phyloP scores from a whole-genome alignment of 108 stramenopile species.

The Nitzschia inconspicua region DNA sequence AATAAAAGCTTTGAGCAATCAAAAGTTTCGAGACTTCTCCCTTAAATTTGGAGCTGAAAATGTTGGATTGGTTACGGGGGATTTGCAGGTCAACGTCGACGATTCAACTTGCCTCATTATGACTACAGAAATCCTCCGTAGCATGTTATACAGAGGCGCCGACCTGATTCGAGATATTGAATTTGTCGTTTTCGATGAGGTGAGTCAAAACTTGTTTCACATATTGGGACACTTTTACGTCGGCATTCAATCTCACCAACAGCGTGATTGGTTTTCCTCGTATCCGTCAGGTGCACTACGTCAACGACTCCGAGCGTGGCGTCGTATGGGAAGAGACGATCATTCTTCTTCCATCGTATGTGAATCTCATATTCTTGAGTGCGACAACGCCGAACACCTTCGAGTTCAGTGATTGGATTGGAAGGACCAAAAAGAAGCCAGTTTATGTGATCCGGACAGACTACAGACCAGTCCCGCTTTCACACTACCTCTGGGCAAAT shows the following conservation, averaged over 20 bases:
- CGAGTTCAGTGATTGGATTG: slow-evolving; percentile 97
- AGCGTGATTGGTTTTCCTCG: no score
- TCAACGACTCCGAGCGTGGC: slow-evolving; percentile 95
- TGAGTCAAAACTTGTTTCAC: background rate
- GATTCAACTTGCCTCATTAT: slow-evolving; percentile 92
- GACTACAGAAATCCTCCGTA: slow-evolving; percentile 94
- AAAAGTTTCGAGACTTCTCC: slow-evolving; percentile 89
- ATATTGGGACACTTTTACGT: background rate
- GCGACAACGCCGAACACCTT: slow-evolving; percentile 97
- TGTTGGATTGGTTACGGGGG: slow-evolving; percentile 98
- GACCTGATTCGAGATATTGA: slow-evolving; percentile 98
- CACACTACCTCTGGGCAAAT: slow-evolving; percentile 87
- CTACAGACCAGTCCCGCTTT: slow-evolving; percentile 94
- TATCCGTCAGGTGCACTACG: slow-evolving; percentile 93
- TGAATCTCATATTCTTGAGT: slow-evolving; percentile 92
- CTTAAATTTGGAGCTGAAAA: slow-evolving; percentile 74
- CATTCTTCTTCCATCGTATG: slow-evolving; percentile 93
- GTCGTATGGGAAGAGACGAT: slow-evolving; percentile 96
- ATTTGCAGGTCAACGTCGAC: slow-evolving; percentile 95
- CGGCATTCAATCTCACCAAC: background rate
- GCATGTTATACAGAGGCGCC: slow-evolving; percentile 98
- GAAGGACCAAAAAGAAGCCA: slow-evolving; percentile 79
- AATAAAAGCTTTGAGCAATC: slow-evolving; percentile 31
- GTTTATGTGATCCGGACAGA: slow-evolving; percentile 90
- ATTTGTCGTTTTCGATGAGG: slow-evolving; percentile 84